Conservation (phyloP, 371 early-diverging fungal species). For the Mortierella sp. region DNA sequence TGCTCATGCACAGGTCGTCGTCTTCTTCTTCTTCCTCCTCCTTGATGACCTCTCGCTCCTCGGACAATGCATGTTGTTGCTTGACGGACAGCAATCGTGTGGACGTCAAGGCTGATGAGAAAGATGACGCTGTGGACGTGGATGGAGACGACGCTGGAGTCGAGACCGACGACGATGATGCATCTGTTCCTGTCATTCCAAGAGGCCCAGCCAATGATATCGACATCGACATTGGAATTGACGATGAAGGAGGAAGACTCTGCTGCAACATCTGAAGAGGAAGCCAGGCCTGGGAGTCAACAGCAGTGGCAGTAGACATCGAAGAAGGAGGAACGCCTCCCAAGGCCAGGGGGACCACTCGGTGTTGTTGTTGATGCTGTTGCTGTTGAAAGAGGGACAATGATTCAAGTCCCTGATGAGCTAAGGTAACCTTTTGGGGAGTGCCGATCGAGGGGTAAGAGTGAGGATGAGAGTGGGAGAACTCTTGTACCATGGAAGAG, state of each 20-base stretch:
- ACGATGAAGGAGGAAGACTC: neutral
- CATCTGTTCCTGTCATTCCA: neutral
- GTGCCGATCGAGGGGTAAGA: neutral
- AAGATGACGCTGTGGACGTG: neutral
- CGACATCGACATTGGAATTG: slow-evolving; percentile 8
- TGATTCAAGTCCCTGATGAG: neutral
- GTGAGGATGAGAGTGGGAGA: neutral
- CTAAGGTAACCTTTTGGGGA: neutral
- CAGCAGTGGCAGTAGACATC: too few relatives aligned
- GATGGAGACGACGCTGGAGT: neutral
- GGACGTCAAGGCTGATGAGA: neutral
- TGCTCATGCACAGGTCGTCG: neutral
- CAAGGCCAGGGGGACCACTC: neutral
- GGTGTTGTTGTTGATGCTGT: neutral
- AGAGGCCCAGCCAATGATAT: neutral
- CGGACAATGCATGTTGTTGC: neutral
- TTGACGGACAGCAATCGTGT: neutral
- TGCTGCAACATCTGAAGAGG: slow-evolving; percentile 24
- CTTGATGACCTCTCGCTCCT: slow-evolving; percentile 1
- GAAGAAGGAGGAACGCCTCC: neutral
- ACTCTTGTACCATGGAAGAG: neutral
- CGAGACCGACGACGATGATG: neutral
- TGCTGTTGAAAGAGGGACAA: neutral
- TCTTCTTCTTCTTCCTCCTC: neutral
- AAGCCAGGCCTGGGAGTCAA: slow-evolving; percentile 14